Base-by-base conservation (phyloP, 257 asterid species). In the Linaria vulgaris region DNA sequence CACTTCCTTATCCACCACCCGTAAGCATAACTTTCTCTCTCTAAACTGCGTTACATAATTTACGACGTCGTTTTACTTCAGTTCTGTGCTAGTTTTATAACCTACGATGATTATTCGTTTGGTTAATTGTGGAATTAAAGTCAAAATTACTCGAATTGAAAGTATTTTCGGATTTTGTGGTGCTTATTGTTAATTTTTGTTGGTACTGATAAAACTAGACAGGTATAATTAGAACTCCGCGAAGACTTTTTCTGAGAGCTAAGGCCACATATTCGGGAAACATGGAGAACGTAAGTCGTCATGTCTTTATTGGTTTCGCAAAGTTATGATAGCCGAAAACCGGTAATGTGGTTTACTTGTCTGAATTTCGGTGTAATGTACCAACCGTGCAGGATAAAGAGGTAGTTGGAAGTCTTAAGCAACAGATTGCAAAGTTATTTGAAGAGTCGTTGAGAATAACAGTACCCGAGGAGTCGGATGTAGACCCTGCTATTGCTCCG, bases 211-310 rank as follows among this genome's bases (percentile, higher is more conserved):
- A 74, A 59, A 83, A 87, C 81, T 87, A 87, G 96, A 76, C 95
- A 85, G 95, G 82, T 74, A 69, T 64, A 80, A 62, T 76, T 70
- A 80, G 80, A 66, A 74, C 75, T 44, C 68, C 84, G 66, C 77
- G 70, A 67, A 82, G 82, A 70, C 46, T 75, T 54, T 69, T 73
- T 16, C 43, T 70, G 76, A 48, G 68, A 45, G 73, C 74, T 24
- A 83, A 75, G 70, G 71, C 75, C 48, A 73, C 76, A 45, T 61
- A 80, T 4, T 27, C 43, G 3, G 41, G 83, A 52, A 79, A 61
- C 23, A 83, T 90, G 95, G 83, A 80, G 46, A 61, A 67, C 59
- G 97, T 90, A 80, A 83, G 91, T 82, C 68, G 12, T 57, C 6
- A 39, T 30, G 51, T n/a, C 44, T 17, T 61, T 47, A 38, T 24